Evolutionary conservation across 2,329 filamentous ascomycete genomes (phyloP).

Genomic region (Fusarium austroafricanum): DNA sequence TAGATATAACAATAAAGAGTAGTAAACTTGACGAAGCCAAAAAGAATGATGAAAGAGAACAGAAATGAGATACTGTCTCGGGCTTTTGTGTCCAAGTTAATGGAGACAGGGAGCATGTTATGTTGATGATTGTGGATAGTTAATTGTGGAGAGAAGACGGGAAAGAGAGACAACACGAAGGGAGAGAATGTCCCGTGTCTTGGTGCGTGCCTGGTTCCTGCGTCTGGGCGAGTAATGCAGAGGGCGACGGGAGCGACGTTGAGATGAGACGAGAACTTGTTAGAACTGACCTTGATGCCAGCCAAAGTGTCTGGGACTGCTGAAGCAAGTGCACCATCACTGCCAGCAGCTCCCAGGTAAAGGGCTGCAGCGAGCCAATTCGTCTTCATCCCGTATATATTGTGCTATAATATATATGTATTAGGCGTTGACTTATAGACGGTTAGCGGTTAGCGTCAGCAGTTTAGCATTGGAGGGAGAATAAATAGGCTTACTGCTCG

Average conservation of each 20-base stretch:
- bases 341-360: conserved; percentile 47
- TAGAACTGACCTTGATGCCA: conserved; percentile 30
- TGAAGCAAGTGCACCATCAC: conserved; percentile 37
- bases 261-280: neutral
- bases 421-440: neutral
- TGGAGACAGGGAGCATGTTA: neutral
- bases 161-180: neutral
- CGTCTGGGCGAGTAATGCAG: neutral
- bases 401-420: neutral
- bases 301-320: conserved; percentile 15
- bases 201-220: neutral
- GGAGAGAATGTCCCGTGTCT: neutral
- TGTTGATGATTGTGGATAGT: neutral
- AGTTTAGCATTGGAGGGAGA: neutral
- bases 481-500: neutral
- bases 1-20: neutral
- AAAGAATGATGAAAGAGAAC: neutral
- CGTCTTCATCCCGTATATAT: conserved; percentile 50
- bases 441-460: neutral
- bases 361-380: conserved; percentile 48
- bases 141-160: neutral
- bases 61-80: neutral
- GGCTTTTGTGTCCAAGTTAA: neutral
- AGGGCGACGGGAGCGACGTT: neutral
- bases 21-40: neutral